Evolutionary conservation across 2,329 filamentous ascomycete genomes (phyloP).

Genomic region (Shiraia bambusicola): DNA sequence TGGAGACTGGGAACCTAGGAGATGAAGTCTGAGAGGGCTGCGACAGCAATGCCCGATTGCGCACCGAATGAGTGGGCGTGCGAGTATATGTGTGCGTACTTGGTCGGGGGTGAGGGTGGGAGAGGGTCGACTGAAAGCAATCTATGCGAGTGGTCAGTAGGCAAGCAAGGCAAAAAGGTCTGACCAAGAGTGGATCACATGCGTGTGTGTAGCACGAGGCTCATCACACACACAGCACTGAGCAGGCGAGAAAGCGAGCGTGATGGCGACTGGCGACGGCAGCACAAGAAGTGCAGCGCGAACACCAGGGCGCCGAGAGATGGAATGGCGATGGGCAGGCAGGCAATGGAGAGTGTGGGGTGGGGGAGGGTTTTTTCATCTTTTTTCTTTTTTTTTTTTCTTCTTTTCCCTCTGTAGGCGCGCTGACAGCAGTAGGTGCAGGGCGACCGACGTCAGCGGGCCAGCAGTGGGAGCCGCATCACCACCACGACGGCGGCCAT

Average conservation of each 20-base stretch:
- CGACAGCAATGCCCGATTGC: conserved; percentile 37
- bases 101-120: conserved; percentile 26
- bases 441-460: conserved; percentile 22
- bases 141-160: conserved; percentile 33
- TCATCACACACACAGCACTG: conserved; percentile 10
- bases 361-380: not conserved
- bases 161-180: conserved; percentile 10
- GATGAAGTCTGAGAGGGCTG: conserved; percentile 30
- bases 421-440: conserved; percentile 17
- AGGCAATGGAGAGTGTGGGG: not conserved
- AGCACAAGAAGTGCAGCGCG: conserved; percentile 2
- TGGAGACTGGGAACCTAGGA: conserved; percentile 15
- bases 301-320: not conserved
- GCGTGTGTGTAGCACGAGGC: conserved; percentile 33
- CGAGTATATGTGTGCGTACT: conserved; percentile 31
- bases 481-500: not conserved
- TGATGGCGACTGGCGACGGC: conserved; percentile 1
- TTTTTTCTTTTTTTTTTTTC: not conserved
- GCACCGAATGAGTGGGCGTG: conserved; percentile 22
- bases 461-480: not conserved
- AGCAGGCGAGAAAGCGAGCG: conserved; percentile 1
- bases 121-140: conserved; percentile 32
- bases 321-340: not conserved
- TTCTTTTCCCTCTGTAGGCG: not conserved
- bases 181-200: conserved; percentile 33